Evolutionary conservation across 495 filamentous ascomycete species (phyloP).

Genomic region (Annulohypoxylon moriforme): DNA sequence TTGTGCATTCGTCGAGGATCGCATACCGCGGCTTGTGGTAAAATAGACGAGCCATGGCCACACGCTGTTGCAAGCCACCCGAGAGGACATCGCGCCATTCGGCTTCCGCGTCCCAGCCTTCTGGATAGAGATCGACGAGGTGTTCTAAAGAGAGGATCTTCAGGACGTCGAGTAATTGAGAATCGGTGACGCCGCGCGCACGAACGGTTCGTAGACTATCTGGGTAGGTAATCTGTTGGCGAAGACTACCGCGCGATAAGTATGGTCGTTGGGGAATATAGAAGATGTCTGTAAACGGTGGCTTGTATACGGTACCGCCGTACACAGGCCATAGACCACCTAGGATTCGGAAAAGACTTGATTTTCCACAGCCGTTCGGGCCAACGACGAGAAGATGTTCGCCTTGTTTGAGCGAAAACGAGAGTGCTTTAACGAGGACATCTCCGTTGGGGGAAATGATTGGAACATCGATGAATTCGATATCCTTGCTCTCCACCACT

Average conservation of each 20-base stretch:
- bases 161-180: constrained; percentile 80
- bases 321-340: constrained; percentile 99
- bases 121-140: constrained; percentile 80
- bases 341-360: constrained; percentile 92
- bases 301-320: constrained; percentile 90
- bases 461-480: constrained; percentile 91
- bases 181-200: constrained; percentile 83
- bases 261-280: constrained; percentile 98
- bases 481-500: constrained; percentile 80
- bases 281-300: constrained; percentile 90
- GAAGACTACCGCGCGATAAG: constrained; percentile 84
- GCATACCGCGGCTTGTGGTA: constrained; percentile 94
- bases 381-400: constrained; percentile 95
- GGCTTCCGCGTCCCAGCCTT: constrained; percentile 92
- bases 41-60: constrained; percentile 96
- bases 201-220: constrained; percentile 90
- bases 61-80: constrained; percentile 92
- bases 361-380: constrained; percentile 97
- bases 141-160: constrained; percentile 82
- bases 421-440: constrained; percentile 82
- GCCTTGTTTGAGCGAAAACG: constrained; percentile 84
- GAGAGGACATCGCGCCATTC: constrained; percentile 96
- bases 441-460: constrained; percentile 98
- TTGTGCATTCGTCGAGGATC: constrained; percentile 97
- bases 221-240: constrained; percentile 97